phyloP scores from a whole-genome alignment of 805 yeast genomes.

The Starmerella apicola region DNA sequence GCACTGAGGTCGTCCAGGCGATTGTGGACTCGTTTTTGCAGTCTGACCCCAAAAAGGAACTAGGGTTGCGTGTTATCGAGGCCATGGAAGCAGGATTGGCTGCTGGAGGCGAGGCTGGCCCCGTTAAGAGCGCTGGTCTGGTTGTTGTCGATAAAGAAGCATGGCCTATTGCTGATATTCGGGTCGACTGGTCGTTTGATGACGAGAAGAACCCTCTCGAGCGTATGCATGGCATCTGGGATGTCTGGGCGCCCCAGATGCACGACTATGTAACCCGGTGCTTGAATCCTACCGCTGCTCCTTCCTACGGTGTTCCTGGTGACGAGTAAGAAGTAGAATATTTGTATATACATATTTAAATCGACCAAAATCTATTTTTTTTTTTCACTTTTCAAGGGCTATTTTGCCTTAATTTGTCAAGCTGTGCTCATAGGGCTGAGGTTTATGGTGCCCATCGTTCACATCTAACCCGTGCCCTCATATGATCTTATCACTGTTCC shows the following conservation, averaged over 20 bases:
- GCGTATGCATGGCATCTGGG: constrained; percentile 11
- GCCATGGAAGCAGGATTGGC: constrained; percentile 17
- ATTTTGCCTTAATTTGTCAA: too few relatives aligned
- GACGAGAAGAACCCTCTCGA: constrained; percentile 9
- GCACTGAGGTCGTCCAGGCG: constrained; percentile 7
- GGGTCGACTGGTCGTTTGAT: constrained; percentile 16
- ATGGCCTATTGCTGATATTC: constrained; percentile 17
- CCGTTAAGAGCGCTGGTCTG: constrained; percentile 15
- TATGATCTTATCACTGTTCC: too few relatives aligned
- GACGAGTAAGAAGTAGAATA: constrained; percentile 6
- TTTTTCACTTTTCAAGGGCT: too few relatives aligned
- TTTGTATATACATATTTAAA: too few relatives aligned
- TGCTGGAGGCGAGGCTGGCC: constrained; percentile 20
- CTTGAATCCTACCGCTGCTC: constrained; percentile 13
- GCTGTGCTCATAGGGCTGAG: too few relatives aligned
- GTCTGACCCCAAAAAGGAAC: constrained; percentile 4
- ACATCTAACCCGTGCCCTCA: too few relatives aligned
- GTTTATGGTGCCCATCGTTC: too few relatives aligned
- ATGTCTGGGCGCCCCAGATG: constrained; percentile 16
- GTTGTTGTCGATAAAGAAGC: constrained; percentile 10
- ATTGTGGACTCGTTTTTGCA: constrained; percentile 10
- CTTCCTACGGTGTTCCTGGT: constrained; percentile 19
- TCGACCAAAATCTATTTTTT: too few relatives aligned
- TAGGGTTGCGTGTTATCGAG: constrained; percentile 12
- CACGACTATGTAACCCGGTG: constrained; percentile 14